phyloP scores from a whole-genome alignment of 805 yeast genomes.

The Priceomyces carsonii region DNA sequence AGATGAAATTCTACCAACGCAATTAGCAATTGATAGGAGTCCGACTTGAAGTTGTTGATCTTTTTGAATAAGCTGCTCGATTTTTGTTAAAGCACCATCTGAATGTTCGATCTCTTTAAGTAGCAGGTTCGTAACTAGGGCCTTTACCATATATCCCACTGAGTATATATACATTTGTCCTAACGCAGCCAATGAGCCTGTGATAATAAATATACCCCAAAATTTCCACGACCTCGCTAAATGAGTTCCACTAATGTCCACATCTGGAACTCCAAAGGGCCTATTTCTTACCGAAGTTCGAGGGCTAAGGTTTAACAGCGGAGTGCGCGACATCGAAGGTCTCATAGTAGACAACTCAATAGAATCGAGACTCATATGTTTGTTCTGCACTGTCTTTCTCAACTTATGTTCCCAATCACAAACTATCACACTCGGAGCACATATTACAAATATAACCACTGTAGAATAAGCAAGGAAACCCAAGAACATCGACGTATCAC shows the following conservation, averaged over 20 bases:
- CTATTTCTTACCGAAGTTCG: neutral
- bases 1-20: constrained; percentile 61
- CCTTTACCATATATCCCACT: constrained; percentile 47
- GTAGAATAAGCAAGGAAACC: constrained; percentile 47
- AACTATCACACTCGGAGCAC: constrained; percentile 47
- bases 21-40: constrained; percentile 65
- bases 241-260: constrained; percentile 13
- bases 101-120: constrained; percentile 6
- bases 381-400: constrained; percentile 9
- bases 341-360: constrained; percentile 10
- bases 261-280: too few species aligned
- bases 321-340: constrained; percentile 3
- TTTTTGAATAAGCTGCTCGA: constrained; percentile 43
- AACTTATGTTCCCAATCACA: constrained; percentile 35
- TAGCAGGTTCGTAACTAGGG: constrained; percentile 23
- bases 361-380: constrained; percentile 7
- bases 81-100: constrained; percentile 10
- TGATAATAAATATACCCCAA: constrained; percentile 39
- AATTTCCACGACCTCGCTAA: constrained; percentile 27
- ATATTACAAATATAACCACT: constrained; percentile 39
- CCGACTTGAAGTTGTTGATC: constrained; percentile 76
- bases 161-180: constrained; percentile 51
- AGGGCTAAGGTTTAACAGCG: neutral
- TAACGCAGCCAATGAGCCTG: constrained; percentile 41
- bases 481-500: constrained; percentile 57